phyloP scores from a whole-genome alignment of 2,329 filamentous ascomycete genomes.

The Onygenales sp. region DNA sequence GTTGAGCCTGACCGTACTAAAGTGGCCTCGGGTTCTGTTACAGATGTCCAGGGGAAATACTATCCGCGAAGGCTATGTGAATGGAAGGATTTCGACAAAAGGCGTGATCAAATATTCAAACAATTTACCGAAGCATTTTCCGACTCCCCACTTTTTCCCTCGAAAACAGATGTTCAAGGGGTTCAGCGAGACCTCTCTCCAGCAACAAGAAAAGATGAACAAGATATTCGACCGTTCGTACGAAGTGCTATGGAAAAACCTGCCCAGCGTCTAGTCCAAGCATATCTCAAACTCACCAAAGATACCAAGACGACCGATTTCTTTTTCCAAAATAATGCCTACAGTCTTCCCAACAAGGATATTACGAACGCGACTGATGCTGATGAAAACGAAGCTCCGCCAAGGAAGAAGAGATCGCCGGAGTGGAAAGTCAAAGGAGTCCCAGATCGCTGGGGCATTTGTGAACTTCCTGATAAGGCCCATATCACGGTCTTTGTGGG shows the following conservation, averaged over 20 bases:
- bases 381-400: not conserved
- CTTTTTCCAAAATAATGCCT: not conserved
- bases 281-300: not conserved
- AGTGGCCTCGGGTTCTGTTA: not conserved
- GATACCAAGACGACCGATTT: not conserved
- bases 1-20: not conserved
- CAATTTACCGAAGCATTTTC: not conserved
- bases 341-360: not conserved
- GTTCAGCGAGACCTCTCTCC: not conserved
- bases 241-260: not conserved
- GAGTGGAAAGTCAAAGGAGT: not conserved
- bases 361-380: not conserved
- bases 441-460: not conserved
- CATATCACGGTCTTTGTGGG: not conserved
- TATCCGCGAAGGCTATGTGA: not conserved
- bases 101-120: not conserved
- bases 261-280: not conserved
- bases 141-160: not conserved
- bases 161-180: not conserved
- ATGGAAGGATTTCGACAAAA: not conserved
- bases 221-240: conserved; percentile 1
- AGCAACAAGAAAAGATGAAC: not conserved
- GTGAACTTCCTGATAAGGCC: not conserved
- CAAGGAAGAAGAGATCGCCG: not conserved
- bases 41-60: not conserved